Conservation (phyloP, 331 rosid genomes). For the Cucumis variabilis region DNA sequence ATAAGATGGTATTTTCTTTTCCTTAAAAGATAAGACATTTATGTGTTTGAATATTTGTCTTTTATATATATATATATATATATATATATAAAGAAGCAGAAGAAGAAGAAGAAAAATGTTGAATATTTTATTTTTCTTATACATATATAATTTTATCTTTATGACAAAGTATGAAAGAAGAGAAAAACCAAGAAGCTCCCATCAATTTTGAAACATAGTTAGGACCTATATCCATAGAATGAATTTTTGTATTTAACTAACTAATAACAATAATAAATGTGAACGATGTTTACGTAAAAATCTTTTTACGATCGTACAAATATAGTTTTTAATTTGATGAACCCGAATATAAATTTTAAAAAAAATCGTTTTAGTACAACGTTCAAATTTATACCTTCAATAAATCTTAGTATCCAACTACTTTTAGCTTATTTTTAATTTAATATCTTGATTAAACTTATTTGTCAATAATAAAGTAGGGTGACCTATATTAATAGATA, state of each 20-base stretch:
- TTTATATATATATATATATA: too few species aligned
- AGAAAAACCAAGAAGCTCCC: background rate
- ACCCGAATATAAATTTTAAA: background rate
- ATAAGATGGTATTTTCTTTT: slow-evolving; percentile 9
- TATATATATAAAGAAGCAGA: too few species aligned
- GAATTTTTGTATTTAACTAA: background rate
- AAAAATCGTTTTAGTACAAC: background rate
- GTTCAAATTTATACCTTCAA: background rate
- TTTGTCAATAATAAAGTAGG: background rate
- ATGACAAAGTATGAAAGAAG: background rate
- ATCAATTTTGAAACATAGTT: background rate
- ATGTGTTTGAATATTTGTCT: background rate
- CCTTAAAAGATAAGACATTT: background rate
- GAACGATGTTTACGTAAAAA: background rate
- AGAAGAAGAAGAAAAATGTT: too few species aligned
- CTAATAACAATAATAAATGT: background rate
- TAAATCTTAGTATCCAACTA: background rate
- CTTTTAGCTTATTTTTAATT: background rate
- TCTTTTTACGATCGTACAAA: background rate
- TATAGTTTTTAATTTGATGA: background rate
- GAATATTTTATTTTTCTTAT: background rate
- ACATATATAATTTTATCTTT: background rate
- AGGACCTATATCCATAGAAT: background rate
- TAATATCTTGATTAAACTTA: background rate
- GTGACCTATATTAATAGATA: background rate